These are phyloP conservation scores for Phalaenopsis equestris DNA, from an alignment of 106 monocot genomes.

Conservation along the genomic window DNA sequence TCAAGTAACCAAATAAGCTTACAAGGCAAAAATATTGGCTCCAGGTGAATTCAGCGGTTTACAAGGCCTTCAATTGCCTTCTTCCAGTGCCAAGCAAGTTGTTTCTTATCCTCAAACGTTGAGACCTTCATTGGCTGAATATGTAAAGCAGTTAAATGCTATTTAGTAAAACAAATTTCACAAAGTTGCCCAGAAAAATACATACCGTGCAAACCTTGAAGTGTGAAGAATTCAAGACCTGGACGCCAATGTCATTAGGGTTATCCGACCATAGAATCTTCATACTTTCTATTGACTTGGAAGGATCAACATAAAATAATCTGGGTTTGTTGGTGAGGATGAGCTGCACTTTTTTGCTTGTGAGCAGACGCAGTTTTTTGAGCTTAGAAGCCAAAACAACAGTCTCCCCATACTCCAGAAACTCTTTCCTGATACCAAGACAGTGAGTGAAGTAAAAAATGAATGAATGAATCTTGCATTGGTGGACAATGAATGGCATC, in stretches of 20 bases:
- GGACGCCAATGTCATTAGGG: slow-evolving; percentile 51
- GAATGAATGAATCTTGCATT: too few relatives aligned
- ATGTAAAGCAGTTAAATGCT: neutral
- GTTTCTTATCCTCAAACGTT: slow-evolving; percentile 83
- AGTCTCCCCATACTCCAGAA: slow-evolving; percentile 78
- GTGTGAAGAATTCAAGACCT: slow-evolving; percentile 62
- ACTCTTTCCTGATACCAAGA: slow-evolving; percentile 56
- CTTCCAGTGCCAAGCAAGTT: slow-evolving; percentile 93
- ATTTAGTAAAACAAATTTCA: neutral
- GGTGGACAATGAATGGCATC: too few relatives aligned
- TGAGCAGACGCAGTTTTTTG: slow-evolving; percentile 73
- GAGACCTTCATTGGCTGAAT: slow-evolving; percentile 70
- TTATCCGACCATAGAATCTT: slow-evolving; percentile 80
- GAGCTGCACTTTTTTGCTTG: slow-evolving; percentile 89
- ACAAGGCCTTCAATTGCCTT: slow-evolving; percentile 75
- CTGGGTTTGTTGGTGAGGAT: slow-evolving; percentile 88
- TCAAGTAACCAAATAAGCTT: neutral
- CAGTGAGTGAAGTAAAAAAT: neutral
- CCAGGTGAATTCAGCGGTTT: slow-evolving; percentile 18
- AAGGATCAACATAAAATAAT: slow-evolving; percentile 60
- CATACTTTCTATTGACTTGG: slow-evolving; percentile 43
- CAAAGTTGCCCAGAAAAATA: neutral
- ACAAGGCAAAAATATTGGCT: too few relatives aligned
- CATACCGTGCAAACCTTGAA: slow-evolving; percentile 88
- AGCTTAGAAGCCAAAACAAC: slow-evolving; percentile 74